Evolutionary conservation across 371 early-diverging fungal species (phyloP), one percentile per base, ranked within the genome.

Genomic region (Phascolomyces articulosus): DNA sequence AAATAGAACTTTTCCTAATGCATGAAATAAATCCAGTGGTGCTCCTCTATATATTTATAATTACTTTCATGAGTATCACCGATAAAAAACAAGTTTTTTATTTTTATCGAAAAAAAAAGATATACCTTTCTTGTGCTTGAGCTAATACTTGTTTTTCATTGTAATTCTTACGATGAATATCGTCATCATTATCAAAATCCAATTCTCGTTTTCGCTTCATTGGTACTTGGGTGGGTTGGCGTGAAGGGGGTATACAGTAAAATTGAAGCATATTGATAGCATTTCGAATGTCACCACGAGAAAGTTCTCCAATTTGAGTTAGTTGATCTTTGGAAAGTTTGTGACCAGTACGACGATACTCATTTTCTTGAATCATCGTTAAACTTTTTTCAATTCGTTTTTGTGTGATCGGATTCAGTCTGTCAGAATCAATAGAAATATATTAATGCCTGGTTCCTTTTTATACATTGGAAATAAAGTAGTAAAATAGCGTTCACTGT

Each of bases 201-300:
- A 24, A 23, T 16, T 55, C 44, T 29, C 58, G 21, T 58, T 63
- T 68, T 54, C 59, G 23, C 38, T 54, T 62, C 24, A 24, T 57
- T 38, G 51, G 57, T 26, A 31, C 21, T 27, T 55, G 11, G 10
- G 27, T 34, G 3, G 44, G 48, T 16, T 24, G 18, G 10, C 11
- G 31, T 27, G 47, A 44, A 23, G 28, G 11, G 40, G 63, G 64
- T 51, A 47, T 60, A 28, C 49, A 65, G 58, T 74, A 65, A 49
- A 77, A 79, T 27, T 82, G 82, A 4, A 82, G 48, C 0, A 60
- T 66, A 23, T 77, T 75, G 61, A 82, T 79, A 20, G 82, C 77
- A 27, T 62, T 55, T 24, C 82, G 72, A 20, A 82, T 66, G 34
- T 82, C 82, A 4, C 82, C 82, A 15, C 73, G 64, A 15, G 75